phyloP scores from a whole-genome alignment of 345 rosid species.

The Linum tenue region DNA sequence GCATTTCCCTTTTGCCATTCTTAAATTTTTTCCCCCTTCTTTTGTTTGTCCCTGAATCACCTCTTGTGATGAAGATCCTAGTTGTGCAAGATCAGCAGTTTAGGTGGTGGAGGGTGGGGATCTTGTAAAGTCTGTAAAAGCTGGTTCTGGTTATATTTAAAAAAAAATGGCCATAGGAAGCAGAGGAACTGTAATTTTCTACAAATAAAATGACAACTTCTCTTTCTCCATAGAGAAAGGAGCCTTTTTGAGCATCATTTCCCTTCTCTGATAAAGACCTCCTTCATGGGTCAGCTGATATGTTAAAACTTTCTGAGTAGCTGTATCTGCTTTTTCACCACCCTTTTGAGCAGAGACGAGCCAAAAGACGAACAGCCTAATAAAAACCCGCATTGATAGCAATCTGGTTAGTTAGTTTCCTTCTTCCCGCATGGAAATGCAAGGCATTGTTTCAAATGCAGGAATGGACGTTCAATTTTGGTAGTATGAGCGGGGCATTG shows the following conservation, averaged over 20 bases:
- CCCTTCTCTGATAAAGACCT: neutral
- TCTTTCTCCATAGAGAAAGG: neutral
- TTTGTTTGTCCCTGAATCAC: neutral
- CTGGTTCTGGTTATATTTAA: constrained; percentile 23
- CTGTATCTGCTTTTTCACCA: constrained; percentile 12
- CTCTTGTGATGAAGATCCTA: neutral
- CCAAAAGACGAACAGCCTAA: too few relatives aligned
- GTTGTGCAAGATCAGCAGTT: neutral
- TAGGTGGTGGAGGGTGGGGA: neutral
- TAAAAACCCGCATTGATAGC: neutral
- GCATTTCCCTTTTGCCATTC: neutral
- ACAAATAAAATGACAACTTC: constrained; percentile 26
- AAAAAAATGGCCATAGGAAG: constrained; percentile 25
- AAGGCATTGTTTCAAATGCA: neutral
- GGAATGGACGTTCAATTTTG: neutral
- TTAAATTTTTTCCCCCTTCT: neutral
- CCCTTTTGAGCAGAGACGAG: constrained; percentile 3
- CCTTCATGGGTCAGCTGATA: neutral
- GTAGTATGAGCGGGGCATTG: neutral
- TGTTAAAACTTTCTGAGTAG: constrained; percentile 13
- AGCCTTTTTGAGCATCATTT: constrained; percentile 11
- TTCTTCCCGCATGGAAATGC: neutral
- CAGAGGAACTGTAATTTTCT: constrained; percentile 28
- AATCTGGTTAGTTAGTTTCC: neutral
- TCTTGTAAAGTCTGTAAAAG: constrained; percentile 16